Base-by-base conservation (phyloP, 1,284 basidiomycete genomes). In the Puccinia polysora region DNA sequence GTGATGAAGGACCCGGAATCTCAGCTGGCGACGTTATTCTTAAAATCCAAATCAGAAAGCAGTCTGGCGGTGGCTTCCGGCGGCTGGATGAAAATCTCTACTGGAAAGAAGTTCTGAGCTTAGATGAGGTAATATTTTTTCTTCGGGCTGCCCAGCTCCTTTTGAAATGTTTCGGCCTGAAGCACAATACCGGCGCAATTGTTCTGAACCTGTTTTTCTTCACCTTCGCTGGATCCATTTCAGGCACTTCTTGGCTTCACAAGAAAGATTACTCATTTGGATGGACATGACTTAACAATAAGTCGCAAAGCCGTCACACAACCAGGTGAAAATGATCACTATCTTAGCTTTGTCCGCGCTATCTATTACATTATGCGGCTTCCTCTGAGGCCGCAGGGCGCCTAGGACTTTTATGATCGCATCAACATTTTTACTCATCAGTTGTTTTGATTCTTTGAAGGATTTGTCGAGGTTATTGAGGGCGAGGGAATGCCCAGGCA, bases 1-100 rank as follows among this genome's bases (percentile, higher is more conserved):
- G 89, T 49, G 94, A 97, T 79, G 92, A 97, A 82, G 89, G 84
- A 73, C 90, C 90, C 4, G 93, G 96, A 75, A 93, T 87, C 87
- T 91, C 94, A 76, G 83, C 94, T 7, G 93, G 93, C 18, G 92
- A 97, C 81, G 86, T 97, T 65, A 83, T 96, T 43, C 83, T 97
- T 60, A 83, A 90, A 65, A 87, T 96, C 20, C 82, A 88, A 74
- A 91, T 87, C 77, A 84, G 84, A 80, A 86, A 85, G 76, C 52
- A 87, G 75, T 18, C 55, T 43, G 83, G 84, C 74, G 92, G 91
- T 64, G 86, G 86, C 0, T 96, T 89, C 86, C 84, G 86, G 75
- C 83, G 93, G 77, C 94, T 95, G 79, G 93, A 95, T 79, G 86
- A 84, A 65, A 89, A 89, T 74, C 80, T 97, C 71, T 90, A 95